Percentiles rank a stretch among this genome's conserved stretches.
phyloP scores from a whole-genome alignment of 768 basidiomycete genomes.

The Thelephora ganbajun region DNA sequence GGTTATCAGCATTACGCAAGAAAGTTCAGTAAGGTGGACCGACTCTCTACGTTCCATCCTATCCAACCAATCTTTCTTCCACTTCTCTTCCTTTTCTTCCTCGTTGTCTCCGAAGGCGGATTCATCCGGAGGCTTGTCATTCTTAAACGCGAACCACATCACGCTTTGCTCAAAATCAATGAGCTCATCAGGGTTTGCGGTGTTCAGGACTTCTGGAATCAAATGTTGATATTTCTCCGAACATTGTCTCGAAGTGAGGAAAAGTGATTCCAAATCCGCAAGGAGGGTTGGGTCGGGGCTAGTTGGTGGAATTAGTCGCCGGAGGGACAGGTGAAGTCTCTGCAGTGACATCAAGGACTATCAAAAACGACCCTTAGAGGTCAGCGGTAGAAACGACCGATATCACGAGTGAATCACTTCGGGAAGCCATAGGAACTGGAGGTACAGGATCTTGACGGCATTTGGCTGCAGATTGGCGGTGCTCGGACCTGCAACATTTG shows the following conservation, averaged over 20 bases:
- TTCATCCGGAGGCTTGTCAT: conserved; percentile 35
- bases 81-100: conserved; percentile 30
- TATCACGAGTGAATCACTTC: conserved; percentile 29
- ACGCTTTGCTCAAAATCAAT: conserved; percentile 23
- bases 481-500: conserved; percentile 26
- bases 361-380: neutral
- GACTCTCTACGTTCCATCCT: conserved; percentile 47
- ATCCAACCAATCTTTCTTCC: conserved; percentile 43
- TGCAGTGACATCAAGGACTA: conserved; percentile 63
- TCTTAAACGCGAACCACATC: conserved; percentile 62
- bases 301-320: conserved; percentile 33
- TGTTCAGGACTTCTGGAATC: conserved; percentile 39
- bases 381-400: neutral
- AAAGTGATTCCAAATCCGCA: conserved; percentile 40
- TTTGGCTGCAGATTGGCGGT: conserved; percentile 18
- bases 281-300: conserved; percentile 39
- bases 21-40: conserved; percentile 7
- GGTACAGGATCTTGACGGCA: conserved; percentile 27
- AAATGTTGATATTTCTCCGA: conserved; percentile 50
- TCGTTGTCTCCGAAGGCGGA: conserved; percentile 9
- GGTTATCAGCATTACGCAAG: neutral
- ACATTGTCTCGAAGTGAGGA: conserved; percentile 41
- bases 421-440: conserved; percentile 70
- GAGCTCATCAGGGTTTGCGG: conserved; percentile 26
- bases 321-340: conserved; percentile 40